These are phyloP conservation scores for Stachybotrys elegans DNA, from an alignment of 2,329 filamentous ascomycete species.

Conservation along the genomic window DNA sequence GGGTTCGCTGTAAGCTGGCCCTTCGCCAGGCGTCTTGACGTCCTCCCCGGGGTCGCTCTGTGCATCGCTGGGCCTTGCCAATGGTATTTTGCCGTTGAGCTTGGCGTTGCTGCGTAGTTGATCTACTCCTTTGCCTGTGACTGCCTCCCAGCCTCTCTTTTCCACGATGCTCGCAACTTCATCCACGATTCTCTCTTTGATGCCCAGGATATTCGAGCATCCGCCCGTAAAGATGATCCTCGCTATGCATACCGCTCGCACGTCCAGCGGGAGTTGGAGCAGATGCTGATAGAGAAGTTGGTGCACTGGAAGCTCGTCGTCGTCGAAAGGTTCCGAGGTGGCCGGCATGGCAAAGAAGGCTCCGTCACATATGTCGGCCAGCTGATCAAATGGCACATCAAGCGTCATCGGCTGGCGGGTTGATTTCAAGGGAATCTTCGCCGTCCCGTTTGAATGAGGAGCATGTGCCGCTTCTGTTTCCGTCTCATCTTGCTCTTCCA, in stretches of 20 bases:
- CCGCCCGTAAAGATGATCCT: constrained; percentile 84
- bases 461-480: constrained; percentile 25
- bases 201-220: constrained; percentile 70
- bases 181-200: constrained; percentile 70
- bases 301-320: constrained; percentile 78
- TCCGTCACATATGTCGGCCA: constrained; percentile 71
- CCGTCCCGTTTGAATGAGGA: constrained; percentile 18
- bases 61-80: constrained; percentile 15
- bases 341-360: constrained; percentile 62
- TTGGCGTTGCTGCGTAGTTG: constrained; percentile 42
- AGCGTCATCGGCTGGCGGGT: constrained; percentile 48
- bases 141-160: constrained; percentile 69
- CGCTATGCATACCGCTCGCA: constrained; percentile 80
- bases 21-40: constrained; percentile 12
- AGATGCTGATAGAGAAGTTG: constrained; percentile 72
- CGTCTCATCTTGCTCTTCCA: constrained; percentile 54
- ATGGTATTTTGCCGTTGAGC: too few species aligned
- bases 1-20: constrained; percentile 16
- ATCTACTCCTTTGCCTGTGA: constrained; percentile 64
- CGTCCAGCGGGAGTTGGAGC: constrained; percentile 72
- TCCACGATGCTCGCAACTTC: constrained; percentile 67
- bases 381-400: constrained; percentile 60
- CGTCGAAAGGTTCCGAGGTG: constrained; percentile 62
- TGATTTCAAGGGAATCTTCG: constrained; percentile 41
- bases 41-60: constrained; percentile 16